Percentiles rank a stretch among this genome's conserved stretches.
phyloP scores from a whole-genome alignment of 2,329 filamentous ascomycete genomes.

The Coleophoma eucalyptorum region DNA sequence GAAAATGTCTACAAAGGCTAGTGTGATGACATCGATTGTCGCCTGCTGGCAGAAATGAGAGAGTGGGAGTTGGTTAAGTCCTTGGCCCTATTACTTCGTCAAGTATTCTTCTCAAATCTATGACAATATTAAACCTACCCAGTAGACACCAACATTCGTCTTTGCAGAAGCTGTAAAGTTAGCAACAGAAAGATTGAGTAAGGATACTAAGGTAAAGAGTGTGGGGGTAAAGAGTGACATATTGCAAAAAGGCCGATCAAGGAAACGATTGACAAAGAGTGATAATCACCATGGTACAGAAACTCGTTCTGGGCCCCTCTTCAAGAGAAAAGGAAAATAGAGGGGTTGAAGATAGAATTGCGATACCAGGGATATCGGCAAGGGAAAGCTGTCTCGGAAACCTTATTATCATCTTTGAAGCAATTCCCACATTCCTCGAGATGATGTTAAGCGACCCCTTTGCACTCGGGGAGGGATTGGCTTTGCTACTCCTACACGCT shows the following conservation, averaged over 20 bases:
- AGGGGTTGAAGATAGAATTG: neutral
- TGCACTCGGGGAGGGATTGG: too few relatives aligned
- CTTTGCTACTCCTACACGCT: too few relatives aligned
- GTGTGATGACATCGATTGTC: slow-evolving; percentile 31
- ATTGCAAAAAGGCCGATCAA: too few relatives aligned
- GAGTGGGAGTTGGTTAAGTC: slow-evolving; percentile 28
- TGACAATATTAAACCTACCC: neutral
- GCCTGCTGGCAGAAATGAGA: slow-evolving; percentile 29
- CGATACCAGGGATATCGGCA: neutral
- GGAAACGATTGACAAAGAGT: too few relatives aligned
- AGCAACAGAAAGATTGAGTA: neutral
- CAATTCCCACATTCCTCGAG: too few relatives aligned
- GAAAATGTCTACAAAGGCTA: slow-evolving; percentile 34
- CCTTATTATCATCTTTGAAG: too few relatives aligned
- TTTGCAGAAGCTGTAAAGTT: neutral
- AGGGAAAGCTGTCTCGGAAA: neutral
- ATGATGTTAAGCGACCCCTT: too few relatives aligned
- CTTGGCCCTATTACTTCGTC: slow-evolving; percentile 29
- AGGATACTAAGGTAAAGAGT: neutral
- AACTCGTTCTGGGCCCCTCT: too few relatives aligned
- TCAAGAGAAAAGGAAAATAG: neutral
- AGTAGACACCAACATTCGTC: neutral
- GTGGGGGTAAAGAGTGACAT: too few relatives aligned
- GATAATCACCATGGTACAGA: too few relatives aligned
- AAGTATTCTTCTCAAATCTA: too few relatives aligned